Evolutionary conservation across 257 asterid genomes (phyloP).

Genomic region (Solanum corneliomulleri): DNA sequence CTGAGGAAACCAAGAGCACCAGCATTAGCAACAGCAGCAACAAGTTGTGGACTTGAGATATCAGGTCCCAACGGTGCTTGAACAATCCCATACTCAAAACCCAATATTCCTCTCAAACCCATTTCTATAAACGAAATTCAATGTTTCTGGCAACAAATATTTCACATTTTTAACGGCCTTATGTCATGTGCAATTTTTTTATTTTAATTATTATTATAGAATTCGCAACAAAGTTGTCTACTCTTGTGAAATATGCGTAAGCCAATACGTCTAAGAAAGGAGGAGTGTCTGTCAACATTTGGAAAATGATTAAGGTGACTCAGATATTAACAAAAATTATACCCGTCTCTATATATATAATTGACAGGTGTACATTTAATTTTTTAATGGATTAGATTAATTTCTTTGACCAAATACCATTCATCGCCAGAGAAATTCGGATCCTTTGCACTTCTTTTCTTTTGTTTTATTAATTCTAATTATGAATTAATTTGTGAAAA

Average conservation of each 20-base stretch:
- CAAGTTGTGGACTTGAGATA: constrained; percentile 73
- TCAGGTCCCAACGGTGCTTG: constrained; percentile 93
- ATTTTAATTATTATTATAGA: background rate
- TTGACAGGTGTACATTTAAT: too few relatives aligned
- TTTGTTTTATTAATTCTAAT: too few relatives aligned
- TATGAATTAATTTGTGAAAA: too few relatives aligned
- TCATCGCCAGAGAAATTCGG: background rate
- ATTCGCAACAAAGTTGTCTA: background rate
- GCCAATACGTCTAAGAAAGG: background rate
- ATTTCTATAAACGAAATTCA: constrained; percentile 3
- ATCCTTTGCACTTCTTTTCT: background rate
- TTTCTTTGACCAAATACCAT: too few relatives aligned
- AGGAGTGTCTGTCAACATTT: background rate
- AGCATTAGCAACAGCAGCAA: constrained; percentile 78
- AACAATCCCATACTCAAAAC: constrained; percentile 77
- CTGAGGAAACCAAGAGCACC: constrained; percentile 66
- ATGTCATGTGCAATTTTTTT: background rate
- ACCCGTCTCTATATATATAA: too few relatives aligned
- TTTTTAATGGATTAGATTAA: too few relatives aligned
- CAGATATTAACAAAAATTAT: background rate
- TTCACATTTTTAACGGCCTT: background rate
- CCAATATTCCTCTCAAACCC: constrained; percentile 87
- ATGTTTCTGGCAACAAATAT: background rate
- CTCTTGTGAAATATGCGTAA: background rate
- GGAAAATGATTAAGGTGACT: background rate